Evolutionary conservation across 129 eudicot species (phyloP).

Genomic region (Pittosporum tobira): DNA sequence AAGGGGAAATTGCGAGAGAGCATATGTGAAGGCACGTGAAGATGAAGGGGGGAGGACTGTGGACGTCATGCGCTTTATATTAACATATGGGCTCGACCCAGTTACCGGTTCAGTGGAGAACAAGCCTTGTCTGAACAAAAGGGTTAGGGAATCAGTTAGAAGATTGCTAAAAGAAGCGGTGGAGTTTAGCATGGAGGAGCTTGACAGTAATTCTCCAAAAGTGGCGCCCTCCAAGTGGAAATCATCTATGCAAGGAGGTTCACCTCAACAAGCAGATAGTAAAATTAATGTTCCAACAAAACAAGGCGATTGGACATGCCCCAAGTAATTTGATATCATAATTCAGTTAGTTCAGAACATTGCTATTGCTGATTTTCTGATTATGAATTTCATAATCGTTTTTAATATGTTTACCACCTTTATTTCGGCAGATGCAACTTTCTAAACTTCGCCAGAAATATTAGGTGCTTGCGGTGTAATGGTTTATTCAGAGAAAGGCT

Average conservation of each 20-base stretch:
- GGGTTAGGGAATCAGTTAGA: conserved; percentile 46
- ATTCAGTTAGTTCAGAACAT: not conserved
- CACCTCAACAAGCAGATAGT: conserved; percentile 23
- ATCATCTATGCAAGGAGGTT: conserved; percentile 15
- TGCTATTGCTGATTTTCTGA: conserved; percentile 1
- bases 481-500: conserved; percentile 5
- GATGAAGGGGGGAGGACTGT: conserved; percentile 55
- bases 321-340: conserved; percentile 32
- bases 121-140: conserved; percentile 36
- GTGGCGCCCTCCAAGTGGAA: conserved; percentile 7
- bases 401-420: conserved; percentile 4
- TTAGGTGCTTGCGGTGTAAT: conserved; percentile 47
- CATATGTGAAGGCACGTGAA: conserved; percentile 45
- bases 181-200: conserved; percentile 25
- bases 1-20: conserved; percentile 74
- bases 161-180: conserved; percentile 52
- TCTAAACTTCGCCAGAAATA: conserved; percentile 41
- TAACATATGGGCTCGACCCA: conserved; percentile 54
- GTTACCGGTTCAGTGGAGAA: conserved; percentile 24
- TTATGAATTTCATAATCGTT: conserved; percentile 1
- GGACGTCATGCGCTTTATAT: conserved; percentile 69
- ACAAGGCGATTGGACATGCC: conserved; percentile 55
- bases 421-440: conserved; percentile 46
- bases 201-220: conserved; percentile 15
- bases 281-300: conserved; percentile 17